Conservation (phyloP, 108 stramenopile genomes). For the Seminavis robusta region DNA sequence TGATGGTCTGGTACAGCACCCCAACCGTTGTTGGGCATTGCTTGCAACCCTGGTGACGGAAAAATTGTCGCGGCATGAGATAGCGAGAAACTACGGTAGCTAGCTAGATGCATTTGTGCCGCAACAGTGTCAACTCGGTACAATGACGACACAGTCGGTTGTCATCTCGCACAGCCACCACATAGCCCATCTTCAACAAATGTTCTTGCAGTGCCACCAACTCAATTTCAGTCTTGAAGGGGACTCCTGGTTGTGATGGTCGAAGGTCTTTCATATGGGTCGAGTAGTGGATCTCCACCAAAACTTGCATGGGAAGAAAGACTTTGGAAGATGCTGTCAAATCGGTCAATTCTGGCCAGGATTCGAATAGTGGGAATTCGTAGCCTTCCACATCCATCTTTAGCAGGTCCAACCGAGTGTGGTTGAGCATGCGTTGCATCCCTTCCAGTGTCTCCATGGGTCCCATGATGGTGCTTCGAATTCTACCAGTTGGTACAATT, state of each 20-base stretch:
- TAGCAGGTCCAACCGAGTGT: slow-evolving; percentile 16
- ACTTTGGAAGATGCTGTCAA: not conserved
- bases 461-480: not conserved
- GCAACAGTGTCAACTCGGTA: slow-evolving; percentile 22
- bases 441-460: slow-evolving; percentile 1
- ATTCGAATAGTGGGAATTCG: slow-evolving; percentile 16
- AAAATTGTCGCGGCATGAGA: no score
- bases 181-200: slow-evolving; percentile 13
- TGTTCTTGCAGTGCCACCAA: slow-evolving; percentile 4
- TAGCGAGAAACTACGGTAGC: no score
- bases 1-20: no score
- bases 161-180: slow-evolving; percentile 16
- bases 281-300: slow-evolving; percentile 23
- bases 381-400: slow-evolving; percentile 30
- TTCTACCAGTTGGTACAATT: no score
- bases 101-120: no score
- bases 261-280: not conserved
- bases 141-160: slow-evolving; percentile 18
- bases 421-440: slow-evolving; percentile 11
- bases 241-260: not conserved
- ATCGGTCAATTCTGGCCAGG: not conserved
- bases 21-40: no score
- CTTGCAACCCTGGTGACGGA: no score
- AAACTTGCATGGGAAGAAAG: slow-evolving; percentile 17
- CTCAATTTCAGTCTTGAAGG: not conserved